phyloP scores from a whole-genome alignment of 2,329 filamentous ascomycete genomes.

The Diaporthe batatas region DNA sequence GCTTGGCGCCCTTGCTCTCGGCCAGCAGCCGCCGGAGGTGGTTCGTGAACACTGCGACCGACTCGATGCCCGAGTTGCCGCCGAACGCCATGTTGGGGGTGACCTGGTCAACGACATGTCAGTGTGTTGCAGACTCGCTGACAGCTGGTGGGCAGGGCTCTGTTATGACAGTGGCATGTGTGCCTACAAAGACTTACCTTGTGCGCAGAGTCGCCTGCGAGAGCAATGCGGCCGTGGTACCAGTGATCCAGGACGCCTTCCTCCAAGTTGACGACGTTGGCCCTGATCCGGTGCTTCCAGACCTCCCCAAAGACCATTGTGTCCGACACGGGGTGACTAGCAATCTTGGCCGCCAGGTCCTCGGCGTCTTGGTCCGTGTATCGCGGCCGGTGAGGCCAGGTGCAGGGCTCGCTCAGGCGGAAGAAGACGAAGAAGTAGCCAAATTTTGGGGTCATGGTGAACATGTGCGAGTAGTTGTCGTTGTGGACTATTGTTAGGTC shows the following conservation, averaged over 20 bases:
- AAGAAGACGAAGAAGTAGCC: neutral
- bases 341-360: neutral
- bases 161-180: no score
- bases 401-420: neutral
- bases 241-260: neutral
- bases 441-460: neutral
- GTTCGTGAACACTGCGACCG: no score
- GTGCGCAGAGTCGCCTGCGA: neutral
- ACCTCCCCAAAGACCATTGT: neutral
- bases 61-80: no score
- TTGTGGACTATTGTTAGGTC: constrained; percentile 1
- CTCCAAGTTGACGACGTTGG: neutral
- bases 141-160: no score
- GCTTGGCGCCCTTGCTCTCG: no score
- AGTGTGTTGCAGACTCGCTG: no score
- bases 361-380: neutral
- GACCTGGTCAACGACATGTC: no score
- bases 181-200: constrained; percentile 2
- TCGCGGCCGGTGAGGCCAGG: neutral
- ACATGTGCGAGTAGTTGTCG: neutral
- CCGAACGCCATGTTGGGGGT: no score
- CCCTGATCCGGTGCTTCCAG: neutral
- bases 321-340: neutral
- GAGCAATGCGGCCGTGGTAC: neutral
- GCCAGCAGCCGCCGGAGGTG: no score